Conservation (phyloP, 495 filamentous ascomycete genomes). For the Aspergillus egyptiacus region DNA sequence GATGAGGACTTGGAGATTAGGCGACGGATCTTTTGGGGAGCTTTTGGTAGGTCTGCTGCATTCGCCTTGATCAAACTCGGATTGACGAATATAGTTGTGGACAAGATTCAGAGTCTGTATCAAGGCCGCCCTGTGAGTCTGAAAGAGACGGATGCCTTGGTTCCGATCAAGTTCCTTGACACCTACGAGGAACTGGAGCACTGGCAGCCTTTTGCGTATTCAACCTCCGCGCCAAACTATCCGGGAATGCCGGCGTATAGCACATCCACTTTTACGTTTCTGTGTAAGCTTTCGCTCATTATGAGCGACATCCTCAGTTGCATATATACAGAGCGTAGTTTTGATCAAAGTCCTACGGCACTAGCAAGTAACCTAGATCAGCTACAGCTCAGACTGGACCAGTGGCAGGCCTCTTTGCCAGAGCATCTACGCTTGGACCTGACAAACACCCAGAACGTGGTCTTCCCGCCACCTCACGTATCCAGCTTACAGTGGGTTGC, state of each 20-base stretch:
- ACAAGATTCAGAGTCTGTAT: slow-evolving; percentile 26
- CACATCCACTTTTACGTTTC: neutral
- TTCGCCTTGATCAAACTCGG: too few relatives aligned
- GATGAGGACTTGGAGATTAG: slow-evolving; percentile 40
- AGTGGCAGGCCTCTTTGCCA: neutral
- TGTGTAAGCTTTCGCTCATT: neutral
- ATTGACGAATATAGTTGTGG: too few relatives aligned
- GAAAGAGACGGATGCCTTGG: slow-evolving; percentile 4
- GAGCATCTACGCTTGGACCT: neutral
- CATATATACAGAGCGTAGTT: neutral
- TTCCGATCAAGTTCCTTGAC: slow-evolving; percentile 22
- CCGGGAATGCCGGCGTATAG: slow-evolving; percentile 5
- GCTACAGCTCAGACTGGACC: neutral
- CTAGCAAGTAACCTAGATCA: neutral
- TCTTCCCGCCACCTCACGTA: slow-evolving; percentile 19
- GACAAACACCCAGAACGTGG: neutral
- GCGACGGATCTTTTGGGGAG: slow-evolving; percentile 36
- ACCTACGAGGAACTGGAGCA: slow-evolving; percentile 31
- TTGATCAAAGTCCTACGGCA: neutral
- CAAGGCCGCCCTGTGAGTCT: slow-evolving; percentile 22
- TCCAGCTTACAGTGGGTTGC: slow-evolving; percentile 17
- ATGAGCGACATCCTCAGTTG: neutral
- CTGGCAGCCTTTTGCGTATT: slow-evolving; percentile 26
- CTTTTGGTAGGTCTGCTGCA: slow-evolving; percentile 39
- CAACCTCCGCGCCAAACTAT: neutral